Evolutionary conservation across 2,329 filamentous ascomycete genomes (phyloP), one percentile per base, ranked within the genome.

Genomic region (Scedosporium boydii): DNA sequence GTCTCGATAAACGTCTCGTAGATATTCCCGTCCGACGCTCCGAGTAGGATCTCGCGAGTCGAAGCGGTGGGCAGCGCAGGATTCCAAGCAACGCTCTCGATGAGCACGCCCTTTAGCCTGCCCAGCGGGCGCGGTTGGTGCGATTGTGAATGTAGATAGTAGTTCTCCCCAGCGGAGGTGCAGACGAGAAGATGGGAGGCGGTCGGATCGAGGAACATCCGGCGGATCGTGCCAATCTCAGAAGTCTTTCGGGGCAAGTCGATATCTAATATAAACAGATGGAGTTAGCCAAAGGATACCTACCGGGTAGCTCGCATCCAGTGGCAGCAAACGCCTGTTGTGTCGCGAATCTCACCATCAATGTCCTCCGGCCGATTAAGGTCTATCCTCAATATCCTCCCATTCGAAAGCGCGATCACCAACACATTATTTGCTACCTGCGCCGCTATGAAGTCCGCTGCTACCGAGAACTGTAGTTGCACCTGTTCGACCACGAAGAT

Each of bases 381-480:
- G 73, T 98, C 95, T 73, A 99, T 99, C 64, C 95, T 87, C 64
- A 99, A 79, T 66, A 99, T 95, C 68, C 93, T 88, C 59, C 92
- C 91, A 63, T 93, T 97, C 4, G 92, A 93, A 44, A 99, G 83
- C 48, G 95, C 95, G 60, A 99, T 81, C 23, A 98, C 87, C 63
- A 99, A 83, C 65, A 98, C 93, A 79, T 99, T 97, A 76, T 99
- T 98, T 66, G 93, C 93, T 62, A 98, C 93, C 75, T 97, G 93
- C 48, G 93, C 93, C 18, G 95, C 93, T 58, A 96, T 95, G 72
- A 99, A 98, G 75, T 97, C 91, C 67, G 93, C 92, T 1, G 93
- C 91, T 70, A 98, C 88, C 64, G 91, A 89, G 81, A 99, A 99
- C 74, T 95, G 90, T 66, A 98, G 86, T 78, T 96, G 89, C 46